Conservation (phyloP, 768 basidiomycete genomes). For the Sarcomyxa edulis region DNA sequence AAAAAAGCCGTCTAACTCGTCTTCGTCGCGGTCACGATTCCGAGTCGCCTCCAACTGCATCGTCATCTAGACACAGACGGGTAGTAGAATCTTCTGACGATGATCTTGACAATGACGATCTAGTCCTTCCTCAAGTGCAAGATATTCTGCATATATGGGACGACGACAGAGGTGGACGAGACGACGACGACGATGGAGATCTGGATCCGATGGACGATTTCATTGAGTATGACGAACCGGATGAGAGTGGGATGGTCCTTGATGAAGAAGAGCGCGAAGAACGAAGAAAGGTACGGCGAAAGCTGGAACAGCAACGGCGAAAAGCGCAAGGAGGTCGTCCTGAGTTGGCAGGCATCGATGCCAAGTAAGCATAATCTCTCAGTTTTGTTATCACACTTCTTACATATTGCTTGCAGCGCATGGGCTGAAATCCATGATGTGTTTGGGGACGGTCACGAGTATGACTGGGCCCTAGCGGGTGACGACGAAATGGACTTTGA, state of each 20-base stretch:
- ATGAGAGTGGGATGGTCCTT: slow-evolving; percentile 65
- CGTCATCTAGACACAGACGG: slow-evolving; percentile 52
- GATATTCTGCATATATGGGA: slow-evolving; percentile 80
- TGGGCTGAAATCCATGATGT: slow-evolving; percentile 97
- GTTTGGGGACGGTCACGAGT: slow-evolving; percentile 95
- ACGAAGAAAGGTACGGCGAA: slow-evolving; percentile 58
- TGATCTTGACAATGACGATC: slow-evolving; percentile 54
- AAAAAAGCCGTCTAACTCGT: slow-evolving; percentile 61
- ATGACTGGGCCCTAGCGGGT: slow-evolving; percentile 88
- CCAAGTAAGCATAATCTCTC: slow-evolving; percentile 50
- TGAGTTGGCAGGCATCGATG: slow-evolving; percentile 76
- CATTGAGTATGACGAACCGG: slow-evolving; percentile 77
- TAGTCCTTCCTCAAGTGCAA: slow-evolving; percentile 48
- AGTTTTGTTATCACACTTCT: slow-evolving; percentile 7
- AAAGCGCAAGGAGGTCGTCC: slow-evolving; percentile 60
- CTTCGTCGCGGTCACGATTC: slow-evolving; percentile 70
- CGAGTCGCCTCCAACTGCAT: slow-evolving; percentile 59
- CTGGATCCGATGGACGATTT: slow-evolving; percentile 75
- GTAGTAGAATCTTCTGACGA: slow-evolving; percentile 75
- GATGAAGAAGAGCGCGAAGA: slow-evolving; percentile 77
- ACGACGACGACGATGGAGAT: slow-evolving; percentile 71
- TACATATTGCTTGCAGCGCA: slow-evolving; percentile 51
- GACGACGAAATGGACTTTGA: slow-evolving; percentile 60
- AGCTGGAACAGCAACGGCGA: slow-evolving; percentile 62
- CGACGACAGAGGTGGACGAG: slow-evolving; percentile 55